These are phyloP conservation scores for Neurospora cerealis DNA, from an alignment of 495 filamentous ascomycete species.

Conservation along the genomic window DNA sequence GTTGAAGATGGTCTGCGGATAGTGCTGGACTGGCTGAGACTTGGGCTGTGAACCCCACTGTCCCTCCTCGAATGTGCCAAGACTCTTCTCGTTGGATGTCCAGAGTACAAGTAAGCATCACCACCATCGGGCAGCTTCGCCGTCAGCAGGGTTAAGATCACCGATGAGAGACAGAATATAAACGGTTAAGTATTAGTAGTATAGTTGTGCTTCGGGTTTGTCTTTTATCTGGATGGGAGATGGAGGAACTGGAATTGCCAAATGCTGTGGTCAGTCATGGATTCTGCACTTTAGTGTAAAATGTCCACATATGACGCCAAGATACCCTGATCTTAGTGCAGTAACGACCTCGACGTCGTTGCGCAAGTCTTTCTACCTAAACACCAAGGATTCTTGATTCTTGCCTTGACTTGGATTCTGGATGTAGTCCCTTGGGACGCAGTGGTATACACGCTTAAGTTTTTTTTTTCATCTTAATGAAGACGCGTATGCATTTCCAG, in stretches of 20 bases:
- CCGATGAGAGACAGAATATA: not conserved
- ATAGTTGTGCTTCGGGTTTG: not conserved
- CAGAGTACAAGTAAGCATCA: not conserved
- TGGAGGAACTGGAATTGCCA: not conserved
- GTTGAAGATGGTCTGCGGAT: not conserved
- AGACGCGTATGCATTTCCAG: not conserved
- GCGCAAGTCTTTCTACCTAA: not conserved
- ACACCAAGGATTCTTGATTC: not conserved
- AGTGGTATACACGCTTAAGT: not conserved
- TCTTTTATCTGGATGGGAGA: not conserved
- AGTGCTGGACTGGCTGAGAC: not conserved
- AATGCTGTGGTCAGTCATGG: not conserved
- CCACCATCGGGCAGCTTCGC: not conserved
- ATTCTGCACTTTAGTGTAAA: not conserved
- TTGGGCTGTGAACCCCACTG: not conserved
- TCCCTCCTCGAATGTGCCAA: not conserved
- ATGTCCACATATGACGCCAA: not conserved
- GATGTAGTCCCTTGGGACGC: not conserved
- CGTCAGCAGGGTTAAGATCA: not conserved
- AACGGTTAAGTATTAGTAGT: not conserved
- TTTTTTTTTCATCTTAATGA: not conserved
- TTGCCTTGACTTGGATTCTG: not conserved
- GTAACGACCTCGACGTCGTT: not conserved
- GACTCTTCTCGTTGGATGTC: not conserved
- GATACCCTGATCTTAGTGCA: not conserved